These are phyloP conservation scores for Aureobasidium sp. DNA, from an alignment of 2,329 filamentous ascomycete genomes.

Conservation along the genomic window DNA sequence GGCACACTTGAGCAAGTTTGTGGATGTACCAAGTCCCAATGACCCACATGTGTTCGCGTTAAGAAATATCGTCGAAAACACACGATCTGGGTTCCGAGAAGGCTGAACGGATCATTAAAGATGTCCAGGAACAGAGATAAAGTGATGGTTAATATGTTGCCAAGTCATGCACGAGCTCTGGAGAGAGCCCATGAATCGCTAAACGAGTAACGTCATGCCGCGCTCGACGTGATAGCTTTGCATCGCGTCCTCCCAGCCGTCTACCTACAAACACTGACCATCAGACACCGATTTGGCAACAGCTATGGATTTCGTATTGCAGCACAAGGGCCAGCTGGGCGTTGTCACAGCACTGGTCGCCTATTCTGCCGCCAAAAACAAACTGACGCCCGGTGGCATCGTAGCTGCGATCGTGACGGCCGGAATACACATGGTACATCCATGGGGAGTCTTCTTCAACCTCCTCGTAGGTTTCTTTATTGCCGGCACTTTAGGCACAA, in stretches of 20 bases:
- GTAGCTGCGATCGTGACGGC: conserved; percentile 65
- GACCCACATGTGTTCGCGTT: neutral
- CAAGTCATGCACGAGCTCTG: neutral
- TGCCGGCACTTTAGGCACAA: conserved; percentile 73
- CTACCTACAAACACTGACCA: neutral
- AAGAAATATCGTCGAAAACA: neutral
- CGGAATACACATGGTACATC: conserved; percentile 75
- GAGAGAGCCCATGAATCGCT: neutral
- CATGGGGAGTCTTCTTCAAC: conserved; percentile 85
- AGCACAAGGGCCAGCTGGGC: conserved; percentile 7
- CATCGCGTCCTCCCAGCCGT: neutral
- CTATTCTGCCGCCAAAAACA: conserved; percentile 37
- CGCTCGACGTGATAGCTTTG: neutral
- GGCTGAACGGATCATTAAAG: neutral
- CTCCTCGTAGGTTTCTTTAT: conserved; percentile 80
- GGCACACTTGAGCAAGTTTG: neutral
- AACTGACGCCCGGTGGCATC: conserved; percentile 67
- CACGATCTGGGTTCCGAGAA: neutral
- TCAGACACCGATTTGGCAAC: neutral
- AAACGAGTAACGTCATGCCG: neutral
- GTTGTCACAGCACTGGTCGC: conserved; percentile 35
- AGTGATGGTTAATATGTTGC: neutral
- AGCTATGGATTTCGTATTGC: neutral
- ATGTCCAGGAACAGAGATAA: neutral
- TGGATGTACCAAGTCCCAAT: neutral